Base-by-base conservation (phyloP, 768 basidiomycete species). In the Collybiopsis confluens region DNA sequence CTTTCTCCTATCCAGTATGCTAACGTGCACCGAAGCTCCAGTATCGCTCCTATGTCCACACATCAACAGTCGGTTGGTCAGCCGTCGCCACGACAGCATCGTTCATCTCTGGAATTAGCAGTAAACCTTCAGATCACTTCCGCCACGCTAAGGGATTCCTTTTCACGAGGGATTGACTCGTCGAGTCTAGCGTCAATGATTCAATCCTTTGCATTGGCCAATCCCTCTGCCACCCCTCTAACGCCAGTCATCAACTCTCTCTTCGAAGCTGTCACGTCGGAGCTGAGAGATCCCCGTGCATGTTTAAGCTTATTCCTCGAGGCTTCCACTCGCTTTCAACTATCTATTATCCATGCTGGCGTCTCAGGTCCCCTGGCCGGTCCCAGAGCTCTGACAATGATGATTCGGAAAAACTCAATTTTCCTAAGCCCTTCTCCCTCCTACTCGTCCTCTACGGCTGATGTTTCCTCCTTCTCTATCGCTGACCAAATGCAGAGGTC, bases 401-500 rank as follows among this genome's bases (percentile, higher is more conserved):
- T 74, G 26, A 77, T 84, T 21, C 77, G 83, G 55, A 84, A 77
- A 58, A 70, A 76, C 35, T 75, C 81, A 0, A 75, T 75, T 6
- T 69, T 70, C 0, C 72, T 79, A 3, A 65, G 63, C 45, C 54
- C 65, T 8, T 48, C 63, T 18, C 38, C 61, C 2, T 21, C 23
- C 7, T 45, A 13, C 30, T 33, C 30, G 30, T 57, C 42, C 33
- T 41, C 43, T 8, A 41, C 56, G 26, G 55, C 58, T 3, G 41
- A 50, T 9, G 59, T 63, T 4, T 55, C 66, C n/a, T 49, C 54
- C 15, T 51, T 56, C 46, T 78, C 79, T 18, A 68, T 83, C 45
- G 70, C 75, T 6, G 82, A 82, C 58, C 81, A 84, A 61, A 79
- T 85, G 78, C 80, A 83, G 53, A 74, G 83, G 16, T 82, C 85